A percentile compares a stretch with the other conserved stretches of the same genome.
Conservation (phyloP, 2,329 filamentous ascomycete species). For the Pseudocercospora eumusae region DNA sequence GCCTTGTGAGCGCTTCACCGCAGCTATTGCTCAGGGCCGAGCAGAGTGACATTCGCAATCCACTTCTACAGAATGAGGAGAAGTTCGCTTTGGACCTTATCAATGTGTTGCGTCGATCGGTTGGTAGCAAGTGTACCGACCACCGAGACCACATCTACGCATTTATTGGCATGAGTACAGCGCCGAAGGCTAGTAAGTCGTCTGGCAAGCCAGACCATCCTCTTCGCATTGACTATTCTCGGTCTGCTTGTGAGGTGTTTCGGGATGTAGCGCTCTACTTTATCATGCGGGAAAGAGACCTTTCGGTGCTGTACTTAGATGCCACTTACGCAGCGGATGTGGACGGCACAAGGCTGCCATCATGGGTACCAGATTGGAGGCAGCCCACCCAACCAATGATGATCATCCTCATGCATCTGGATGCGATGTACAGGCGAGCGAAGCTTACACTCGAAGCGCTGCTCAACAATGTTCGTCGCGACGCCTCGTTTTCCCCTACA, state of each 20-base stretch:
- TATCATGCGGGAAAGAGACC: not conserved
- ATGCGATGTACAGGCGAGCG: conserved; percentile 2
- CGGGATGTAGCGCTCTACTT: conserved; percentile 1
- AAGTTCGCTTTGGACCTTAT: not conserved
- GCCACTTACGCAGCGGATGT: conserved; percentile 1
- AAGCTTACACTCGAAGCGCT: not conserved
- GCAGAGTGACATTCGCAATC: conserved; percentile 3
- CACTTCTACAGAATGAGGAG: conserved; percentile 3
- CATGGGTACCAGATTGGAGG: conserved; percentile 6
- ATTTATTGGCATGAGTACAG: conserved; percentile 6
- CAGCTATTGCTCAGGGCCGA: not conserved
- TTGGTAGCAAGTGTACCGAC: conserved; percentile 2
- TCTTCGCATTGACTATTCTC: not conserved
- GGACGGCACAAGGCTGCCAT: not conserved
- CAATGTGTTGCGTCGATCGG: conserved; percentile 6
- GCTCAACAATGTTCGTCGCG: not conserved
- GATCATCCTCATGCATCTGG: not conserved
- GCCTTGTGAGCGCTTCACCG: not conserved
- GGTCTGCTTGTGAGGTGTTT: not conserved
- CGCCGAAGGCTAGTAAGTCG: not conserved
- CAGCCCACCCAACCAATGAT: not conserved
- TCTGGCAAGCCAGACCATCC: not conserved
- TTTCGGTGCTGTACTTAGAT: conserved; percentile 3
- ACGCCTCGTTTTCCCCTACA: not conserved
- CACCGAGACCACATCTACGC: conserved; percentile 1